These are phyloP conservation scores for Plectranthus barbatus DNA, from an alignment of 257 asterid species.

Conservation along the genomic window DNA sequence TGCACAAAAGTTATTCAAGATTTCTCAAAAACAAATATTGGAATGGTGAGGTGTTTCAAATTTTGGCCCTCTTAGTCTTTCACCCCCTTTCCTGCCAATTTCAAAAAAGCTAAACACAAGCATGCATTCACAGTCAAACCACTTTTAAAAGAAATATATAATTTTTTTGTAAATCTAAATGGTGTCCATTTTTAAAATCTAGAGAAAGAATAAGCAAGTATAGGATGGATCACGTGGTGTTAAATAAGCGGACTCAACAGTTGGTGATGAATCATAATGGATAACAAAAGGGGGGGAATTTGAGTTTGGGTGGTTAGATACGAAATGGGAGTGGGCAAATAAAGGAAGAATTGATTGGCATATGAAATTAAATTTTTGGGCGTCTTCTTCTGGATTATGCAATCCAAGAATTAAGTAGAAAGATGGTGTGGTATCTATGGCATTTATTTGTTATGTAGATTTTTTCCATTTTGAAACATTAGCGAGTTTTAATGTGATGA, in stretches of 20 bases:
- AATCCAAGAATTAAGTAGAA: background rate
- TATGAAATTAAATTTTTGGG: background rate
- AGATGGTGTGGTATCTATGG: background rate
- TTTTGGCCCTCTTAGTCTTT: conserved; percentile 15
- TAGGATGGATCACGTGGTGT: no score
- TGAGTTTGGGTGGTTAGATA: background rate
- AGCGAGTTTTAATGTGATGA: no score
- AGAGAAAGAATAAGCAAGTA: no score
- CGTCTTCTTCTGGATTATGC: background rate
- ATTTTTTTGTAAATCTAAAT: no score
- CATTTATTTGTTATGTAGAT: background rate
- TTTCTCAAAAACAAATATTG: conserved; percentile 27
- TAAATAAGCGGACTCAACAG: background rate
- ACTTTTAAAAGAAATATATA: no score
- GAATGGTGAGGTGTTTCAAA: conserved; percentile 26
- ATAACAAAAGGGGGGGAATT: background rate
- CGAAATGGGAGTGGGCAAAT: conserved; percentile 14
- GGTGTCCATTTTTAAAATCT: no score
- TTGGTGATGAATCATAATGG: background rate
- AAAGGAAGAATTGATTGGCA: background rate
- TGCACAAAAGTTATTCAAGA: conserved; percentile 16
- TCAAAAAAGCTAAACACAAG: conserved; percentile 32
- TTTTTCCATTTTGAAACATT: background rate
- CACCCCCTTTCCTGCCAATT: conserved; percentile 1
- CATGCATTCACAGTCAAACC: conserved; percentile 48